Conservation (phyloP, 176 grass and related monocot species). For the Thalia dealbata region DNA sequence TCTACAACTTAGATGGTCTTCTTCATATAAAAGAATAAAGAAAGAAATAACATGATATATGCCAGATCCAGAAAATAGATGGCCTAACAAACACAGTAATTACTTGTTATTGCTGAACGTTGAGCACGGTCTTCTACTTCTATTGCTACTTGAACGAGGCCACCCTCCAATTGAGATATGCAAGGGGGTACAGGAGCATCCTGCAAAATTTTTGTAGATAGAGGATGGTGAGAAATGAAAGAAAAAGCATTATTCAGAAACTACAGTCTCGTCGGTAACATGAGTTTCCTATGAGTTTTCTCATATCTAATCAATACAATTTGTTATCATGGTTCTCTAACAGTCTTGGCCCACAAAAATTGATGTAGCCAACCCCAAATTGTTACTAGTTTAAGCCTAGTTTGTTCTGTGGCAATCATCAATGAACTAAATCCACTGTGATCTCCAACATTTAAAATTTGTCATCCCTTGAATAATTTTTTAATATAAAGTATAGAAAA, state of each 20-base stretch:
- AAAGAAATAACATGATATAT: background rate
- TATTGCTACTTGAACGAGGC: conserved; percentile 96
- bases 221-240: conserved; percentile 1
- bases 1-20: background rate
- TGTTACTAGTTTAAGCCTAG: no score
- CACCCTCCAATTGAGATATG: conserved; percentile 79
- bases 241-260: background rate
- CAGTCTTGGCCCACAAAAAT: no score
- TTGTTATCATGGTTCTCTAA: no score
- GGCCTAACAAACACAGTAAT: background rate
- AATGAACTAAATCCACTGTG: background rate
- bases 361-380: no score
- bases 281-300: background rate
- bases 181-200: conserved; percentile 97
- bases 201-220: conserved; percentile 13
- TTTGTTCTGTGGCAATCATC: background rate
- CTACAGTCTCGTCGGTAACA: background rate
- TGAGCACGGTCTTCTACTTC: conserved; percentile 97
- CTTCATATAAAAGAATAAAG: background rate
- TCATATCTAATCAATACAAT: background rate
- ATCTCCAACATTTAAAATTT: background rate
- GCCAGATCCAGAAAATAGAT: background rate
- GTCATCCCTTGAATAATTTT: background rate
- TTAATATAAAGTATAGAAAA: background rate
- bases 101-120: conserved; percentile 95